phyloP scores from a whole-genome alignment of 2,329 filamentous ascomycete genomes.

The Didymella arachidicola region DNA sequence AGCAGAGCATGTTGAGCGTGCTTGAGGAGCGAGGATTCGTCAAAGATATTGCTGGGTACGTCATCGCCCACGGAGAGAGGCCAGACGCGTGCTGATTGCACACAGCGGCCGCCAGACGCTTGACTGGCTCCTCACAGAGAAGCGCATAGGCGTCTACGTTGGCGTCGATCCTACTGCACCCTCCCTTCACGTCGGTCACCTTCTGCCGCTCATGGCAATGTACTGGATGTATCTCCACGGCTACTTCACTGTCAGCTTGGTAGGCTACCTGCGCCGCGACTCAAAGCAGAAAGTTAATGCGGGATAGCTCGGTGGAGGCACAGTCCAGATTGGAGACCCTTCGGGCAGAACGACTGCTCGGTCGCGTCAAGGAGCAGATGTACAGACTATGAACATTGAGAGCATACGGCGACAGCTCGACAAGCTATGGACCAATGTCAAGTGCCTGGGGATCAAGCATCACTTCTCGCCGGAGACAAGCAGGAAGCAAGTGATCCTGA shows the following conservation, averaged over 20 bases:
- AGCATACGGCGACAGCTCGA: conserved; percentile 75
- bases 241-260: conserved; percentile 70
- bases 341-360: conserved; percentile 72
- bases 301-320: conserved; percentile 71
- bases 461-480: conserved; percentile 69
- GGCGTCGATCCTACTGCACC: conserved; percentile 83
- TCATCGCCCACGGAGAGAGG: neutral
- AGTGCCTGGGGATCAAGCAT: conserved; percentile 69
- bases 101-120: conserved; percentile 60
- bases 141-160: conserved; percentile 77
- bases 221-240: conserved; percentile 86
- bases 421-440: conserved; percentile 77
- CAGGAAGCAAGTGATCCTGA: conserved; percentile 72
- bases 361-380: conserved; percentile 59
- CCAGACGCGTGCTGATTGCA: conserved; percentile 22
- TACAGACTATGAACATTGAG: conserved; percentile 69
- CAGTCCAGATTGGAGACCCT: conserved; percentile 80
- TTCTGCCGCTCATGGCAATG: conserved; percentile 81
- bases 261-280: conserved; percentile 40
- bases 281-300: conserved; percentile 33
- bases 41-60: conserved; percentile 77
- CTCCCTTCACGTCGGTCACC: conserved; percentile 81
- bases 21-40: conserved; percentile 76
- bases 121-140: conserved; percentile 68
- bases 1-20: conserved; percentile 64